Evolutionary conservation across 1,139 yeast genomes (phyloP).

Genomic region (Taphrina populina): DNA sequence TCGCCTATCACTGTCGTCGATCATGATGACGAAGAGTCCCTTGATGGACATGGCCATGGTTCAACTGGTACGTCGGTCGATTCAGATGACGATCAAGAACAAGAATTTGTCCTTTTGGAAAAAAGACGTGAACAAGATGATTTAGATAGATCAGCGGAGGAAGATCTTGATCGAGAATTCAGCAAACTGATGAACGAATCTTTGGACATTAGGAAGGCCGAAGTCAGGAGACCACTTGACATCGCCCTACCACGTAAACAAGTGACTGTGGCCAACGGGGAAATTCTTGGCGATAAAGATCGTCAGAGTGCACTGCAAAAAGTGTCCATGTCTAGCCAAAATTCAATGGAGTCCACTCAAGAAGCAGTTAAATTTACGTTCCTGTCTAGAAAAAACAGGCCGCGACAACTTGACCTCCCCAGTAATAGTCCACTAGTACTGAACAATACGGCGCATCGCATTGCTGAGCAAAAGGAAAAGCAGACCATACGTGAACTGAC

Average conservation of each 20-base stretch:
- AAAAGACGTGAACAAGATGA: conserved; percentile 34
- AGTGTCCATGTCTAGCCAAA: not conserved
- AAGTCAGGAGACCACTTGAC: conserved; percentile 42
- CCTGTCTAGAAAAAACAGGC: conserved; percentile 38
- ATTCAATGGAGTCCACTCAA: not conserved
- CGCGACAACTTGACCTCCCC: conserved; percentile 35
- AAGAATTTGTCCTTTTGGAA: conserved; percentile 36
- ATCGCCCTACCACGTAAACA: conserved; percentile 44
- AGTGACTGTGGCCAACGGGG: not conserved
- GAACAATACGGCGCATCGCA: conserved; percentile 5
- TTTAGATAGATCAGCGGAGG: conserved; percentile 35
- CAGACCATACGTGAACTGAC: conserved; percentile 20
- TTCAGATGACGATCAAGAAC: conserved; percentile 40
- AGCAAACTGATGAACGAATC: conserved; percentile 45
- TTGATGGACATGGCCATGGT: too few species aligned
- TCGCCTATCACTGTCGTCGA: conserved; percentile 41
- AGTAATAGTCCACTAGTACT: conserved; percentile 11
- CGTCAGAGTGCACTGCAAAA: not conserved
- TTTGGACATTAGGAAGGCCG: conserved; percentile 39
- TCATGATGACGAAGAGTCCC: conserved; percentile 42
- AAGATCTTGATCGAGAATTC: conserved; percentile 46
- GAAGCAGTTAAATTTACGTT: conserved; percentile 38
- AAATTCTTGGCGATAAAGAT: not conserved
- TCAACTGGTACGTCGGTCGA: conserved; percentile 41
- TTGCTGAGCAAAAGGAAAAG: conserved; percentile 19